A percentile compares a stretch with the other conserved stretches of the same genome.
Conservation (phyloP, 169 alveolate genomes). For the Plasmodium falciparum region DNA sequence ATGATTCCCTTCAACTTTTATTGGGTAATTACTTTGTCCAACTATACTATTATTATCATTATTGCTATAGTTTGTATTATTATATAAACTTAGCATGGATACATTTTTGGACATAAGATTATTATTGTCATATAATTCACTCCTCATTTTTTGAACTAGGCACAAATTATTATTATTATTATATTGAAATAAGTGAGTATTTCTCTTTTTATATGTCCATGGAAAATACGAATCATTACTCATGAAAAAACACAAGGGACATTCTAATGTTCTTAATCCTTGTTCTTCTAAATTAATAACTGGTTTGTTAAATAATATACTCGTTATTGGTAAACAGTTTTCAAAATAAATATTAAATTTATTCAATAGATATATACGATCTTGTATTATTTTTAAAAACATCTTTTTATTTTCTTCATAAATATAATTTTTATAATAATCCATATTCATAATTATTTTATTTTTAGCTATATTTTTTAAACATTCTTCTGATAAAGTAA, state of each 20-base stretch:
- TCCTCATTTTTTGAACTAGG: not conserved
- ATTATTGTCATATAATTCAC: not conserved
- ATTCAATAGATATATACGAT: conserved; percentile 59
- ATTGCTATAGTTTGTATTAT: not conserved
- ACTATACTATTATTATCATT: not conserved
- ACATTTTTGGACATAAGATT: not conserved
- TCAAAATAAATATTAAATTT: conserved; percentile 65
- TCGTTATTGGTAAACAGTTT: conserved; percentile 66
- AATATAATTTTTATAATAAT: conserved; percentile 51
- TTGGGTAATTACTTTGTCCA: not conserved
- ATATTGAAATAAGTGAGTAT: not conserved
- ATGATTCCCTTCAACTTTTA: not conserved
- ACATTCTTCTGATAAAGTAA: conserved; percentile 53
- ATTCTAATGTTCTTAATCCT: conserved; percentile 70
- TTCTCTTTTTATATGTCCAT: conserved; percentile 14
- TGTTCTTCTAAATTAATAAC: conserved; percentile 61
- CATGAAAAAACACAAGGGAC: conserved; percentile 67
- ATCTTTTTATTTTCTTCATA: conserved; percentile 45
- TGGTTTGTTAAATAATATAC: conserved; percentile 68
- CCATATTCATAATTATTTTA: conserved; percentile 71
- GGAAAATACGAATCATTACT: conserved; percentile 48
- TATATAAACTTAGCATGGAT: not conserved
- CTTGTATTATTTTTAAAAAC: conserved; percentile 70
- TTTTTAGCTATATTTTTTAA: conserved; percentile 56
- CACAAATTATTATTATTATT: not conserved